Evolutionary conservation across 805 yeast genomes (phyloP).

Genomic region (Candida nanaspora): DNA sequence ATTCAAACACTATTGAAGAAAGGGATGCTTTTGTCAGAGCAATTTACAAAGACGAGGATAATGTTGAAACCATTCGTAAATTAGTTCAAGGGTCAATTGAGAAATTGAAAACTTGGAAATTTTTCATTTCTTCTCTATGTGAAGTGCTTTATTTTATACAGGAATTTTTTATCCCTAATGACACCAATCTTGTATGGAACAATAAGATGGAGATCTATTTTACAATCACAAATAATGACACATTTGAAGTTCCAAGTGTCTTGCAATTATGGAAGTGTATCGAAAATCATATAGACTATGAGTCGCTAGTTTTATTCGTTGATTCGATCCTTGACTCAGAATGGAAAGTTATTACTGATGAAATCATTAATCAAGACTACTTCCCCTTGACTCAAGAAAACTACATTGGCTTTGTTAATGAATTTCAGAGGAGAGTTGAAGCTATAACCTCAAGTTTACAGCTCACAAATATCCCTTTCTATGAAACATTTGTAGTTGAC

Average conservation of each 20-base stretch:
- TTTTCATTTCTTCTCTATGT: conserved; percentile 17
- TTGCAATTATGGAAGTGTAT: conserved; percentile 16
- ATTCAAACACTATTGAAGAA: conserved; percentile 5
- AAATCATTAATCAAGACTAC: conserved; percentile 2
- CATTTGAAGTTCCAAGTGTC: conserved; percentile 9
- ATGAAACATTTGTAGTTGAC: conserved; percentile 36
- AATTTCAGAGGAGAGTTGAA: conserved; percentile 9
- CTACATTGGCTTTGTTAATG: conserved; percentile 5
- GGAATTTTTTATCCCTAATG: conserved; percentile 13
- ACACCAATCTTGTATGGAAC: conserved; percentile 15
- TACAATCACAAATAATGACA: background rate
- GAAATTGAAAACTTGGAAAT: conserved; percentile 23
- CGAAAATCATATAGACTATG: conserved; percentile 3
- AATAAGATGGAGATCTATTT: conserved; percentile 22
- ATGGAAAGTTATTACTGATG: background rate
- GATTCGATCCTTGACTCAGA: conserved; percentile 14
- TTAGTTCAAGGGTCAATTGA: conserved; percentile 11
- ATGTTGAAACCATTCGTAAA: conserved; percentile 13
- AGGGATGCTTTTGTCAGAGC: background rate
- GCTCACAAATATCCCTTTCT: conserved; percentile 22
- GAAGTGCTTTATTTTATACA: conserved; percentile 22
- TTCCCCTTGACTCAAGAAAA: background rate
- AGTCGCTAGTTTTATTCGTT: conserved; percentile 10
- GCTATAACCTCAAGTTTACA: conserved; percentile 17
- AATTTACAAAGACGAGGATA: conserved; percentile 13